Evolutionary conservation across 2,329 filamentous ascomycete species (phyloP).

Genomic region (Onygena corvina): DNA sequence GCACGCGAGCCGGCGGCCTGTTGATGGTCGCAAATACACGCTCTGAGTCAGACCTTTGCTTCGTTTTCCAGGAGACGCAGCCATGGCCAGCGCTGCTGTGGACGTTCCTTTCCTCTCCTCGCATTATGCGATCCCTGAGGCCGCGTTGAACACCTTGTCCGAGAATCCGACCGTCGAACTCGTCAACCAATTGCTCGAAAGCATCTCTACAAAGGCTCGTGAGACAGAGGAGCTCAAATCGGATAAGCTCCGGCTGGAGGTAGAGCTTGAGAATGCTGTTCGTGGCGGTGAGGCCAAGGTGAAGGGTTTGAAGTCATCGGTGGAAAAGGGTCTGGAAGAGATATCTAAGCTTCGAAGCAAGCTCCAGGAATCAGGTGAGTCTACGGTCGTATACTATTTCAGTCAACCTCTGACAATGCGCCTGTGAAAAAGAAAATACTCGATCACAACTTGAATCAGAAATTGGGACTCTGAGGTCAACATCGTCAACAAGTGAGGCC

Average conservation of each 20-base stretch:
- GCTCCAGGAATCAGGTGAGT: conserved; percentile 65
- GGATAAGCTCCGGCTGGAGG: conserved; percentile 78
- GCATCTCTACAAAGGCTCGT: conserved; percentile 64
- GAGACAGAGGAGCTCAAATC: conserved; percentile 72
- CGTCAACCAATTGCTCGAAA: conserved; percentile 60
- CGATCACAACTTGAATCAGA: conserved; percentile 69
- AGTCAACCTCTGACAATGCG: conserved; percentile 14
- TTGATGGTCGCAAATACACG: conserved; percentile 7
- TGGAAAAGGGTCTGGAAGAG: conserved; percentile 74
- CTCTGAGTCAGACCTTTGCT: not conserved
- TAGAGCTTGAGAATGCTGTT: conserved; percentile 84
- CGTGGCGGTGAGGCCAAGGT: conserved; percentile 71
- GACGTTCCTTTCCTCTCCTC: conserved; percentile 49
- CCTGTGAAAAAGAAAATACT: conserved; percentile 50
- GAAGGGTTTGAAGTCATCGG: conserved; percentile 65
- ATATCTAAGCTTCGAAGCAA: conserved; percentile 70
- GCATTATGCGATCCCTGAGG: conserved; percentile 46
- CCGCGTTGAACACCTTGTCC: conserved; percentile 44
- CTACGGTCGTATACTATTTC: not conserved
- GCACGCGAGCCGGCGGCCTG: not conserved
- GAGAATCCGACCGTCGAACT: conserved; percentile 60
- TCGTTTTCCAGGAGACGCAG: conserved; percentile 10
- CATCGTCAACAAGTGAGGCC: conserved; percentile 53
- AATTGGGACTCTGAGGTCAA: conserved; percentile 63
- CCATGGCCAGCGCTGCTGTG: conserved; percentile 45